Conservation (phyloP, 805 yeast species). For the Metschnikowia matae region DNA sequence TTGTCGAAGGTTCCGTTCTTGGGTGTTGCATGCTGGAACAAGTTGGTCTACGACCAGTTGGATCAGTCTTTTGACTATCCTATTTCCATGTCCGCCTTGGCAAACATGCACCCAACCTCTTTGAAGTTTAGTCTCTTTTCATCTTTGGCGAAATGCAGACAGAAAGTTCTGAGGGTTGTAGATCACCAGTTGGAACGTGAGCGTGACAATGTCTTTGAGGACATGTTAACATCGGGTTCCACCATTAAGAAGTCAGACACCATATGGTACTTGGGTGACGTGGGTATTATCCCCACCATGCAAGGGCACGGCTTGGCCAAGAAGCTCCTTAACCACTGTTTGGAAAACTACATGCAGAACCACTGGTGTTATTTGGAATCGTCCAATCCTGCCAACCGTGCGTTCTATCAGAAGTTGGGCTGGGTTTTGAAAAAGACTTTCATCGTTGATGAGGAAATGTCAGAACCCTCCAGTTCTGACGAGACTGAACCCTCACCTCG, state of each 20-base stretch:
- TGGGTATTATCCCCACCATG: slow-evolving; percentile 55
- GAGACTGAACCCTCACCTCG: slow-evolving; percentile 12
- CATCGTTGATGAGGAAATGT: slow-evolving; percentile 23
- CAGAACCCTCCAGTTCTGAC: slow-evolving; percentile 16
- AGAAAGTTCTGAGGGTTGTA: slow-evolving; percentile 48
- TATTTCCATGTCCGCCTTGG: slow-evolving; percentile 18
- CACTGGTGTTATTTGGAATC: slow-evolving; percentile 49
- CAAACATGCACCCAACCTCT: slow-evolving; percentile 27
- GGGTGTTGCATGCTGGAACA: slow-evolving; percentile 51
- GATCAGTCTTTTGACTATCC: slow-evolving; percentile 22
- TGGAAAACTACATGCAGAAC: slow-evolving; percentile 41
- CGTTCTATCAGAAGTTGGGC: slow-evolving; percentile 52
- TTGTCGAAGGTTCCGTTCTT: slow-evolving; percentile 39
- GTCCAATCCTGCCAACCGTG: slow-evolving; percentile 50
- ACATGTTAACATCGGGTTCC: slow-evolving; percentile 20
- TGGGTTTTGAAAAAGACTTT: slow-evolving; percentile 36
- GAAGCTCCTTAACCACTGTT: slow-evolving; percentile 46
- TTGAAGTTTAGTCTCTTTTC: slow-evolving; percentile 36
- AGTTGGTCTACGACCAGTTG: slow-evolving; percentile 21
- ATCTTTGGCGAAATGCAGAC: slow-evolving; percentile 44
- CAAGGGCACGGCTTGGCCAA: slow-evolving; percentile 59
- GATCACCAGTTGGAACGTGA: slow-evolving; percentile 43
- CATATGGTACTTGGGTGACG: slow-evolving; percentile 56
- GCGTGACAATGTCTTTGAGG: slow-evolving; percentile 37
- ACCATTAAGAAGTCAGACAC: slow-evolving; percentile 31